Evolutionary conservation across 2,329 filamentous ascomycete genomes (phyloP), one percentile per base, ranked within the genome.

Genomic region (Aspergillus sp.): DNA sequence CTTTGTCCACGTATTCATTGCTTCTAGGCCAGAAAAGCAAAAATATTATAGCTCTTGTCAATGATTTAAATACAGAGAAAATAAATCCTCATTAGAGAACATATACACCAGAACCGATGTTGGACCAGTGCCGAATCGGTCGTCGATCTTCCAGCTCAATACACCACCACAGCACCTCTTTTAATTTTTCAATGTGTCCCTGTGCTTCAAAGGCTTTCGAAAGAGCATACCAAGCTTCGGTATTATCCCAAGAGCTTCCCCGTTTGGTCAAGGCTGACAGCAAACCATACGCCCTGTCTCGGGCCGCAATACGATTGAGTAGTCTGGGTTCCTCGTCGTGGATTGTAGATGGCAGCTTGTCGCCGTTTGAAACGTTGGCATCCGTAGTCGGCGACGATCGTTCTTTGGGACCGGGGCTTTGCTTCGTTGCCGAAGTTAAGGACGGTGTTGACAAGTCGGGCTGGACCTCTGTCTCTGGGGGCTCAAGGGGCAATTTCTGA

Each of bases 151-250:
- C 95, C 31, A 99, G 81, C 76, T 97, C 92, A 12, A 99, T 90
- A 68, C 93, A 96, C 92, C 94, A 98, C 95, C 95, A 98, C 6
- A 98, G 82, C 50, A 93, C 92, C 67, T 95, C 90, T 78, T 93
- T 96, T 14, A 95, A 90, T 80, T 94, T 96, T 42, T 95, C 90
- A 1, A 86, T 77, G 78, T 96, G 91, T 0, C 90, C 90, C 58
- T 91, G 90, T 71, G 92, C 87, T 75, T 99, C 95, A 70, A 97
- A 91, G 10, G 91, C 92, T 63, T 92, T 83, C 0, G 92, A 91
- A 36, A 99, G 84, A 4, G 90, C 86, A 70, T 92, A 94, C 95
- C 95, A 99, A 5, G 94, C 95, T 72, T 98, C 95, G 0, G 91
- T 88, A 73, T 89, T 86, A 75, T 97, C 94, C 95, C 95, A 99